Base-by-base conservation (phyloP, 2,329 filamentous ascomycete genomes). In the Monosporascus sp. region DNA sequence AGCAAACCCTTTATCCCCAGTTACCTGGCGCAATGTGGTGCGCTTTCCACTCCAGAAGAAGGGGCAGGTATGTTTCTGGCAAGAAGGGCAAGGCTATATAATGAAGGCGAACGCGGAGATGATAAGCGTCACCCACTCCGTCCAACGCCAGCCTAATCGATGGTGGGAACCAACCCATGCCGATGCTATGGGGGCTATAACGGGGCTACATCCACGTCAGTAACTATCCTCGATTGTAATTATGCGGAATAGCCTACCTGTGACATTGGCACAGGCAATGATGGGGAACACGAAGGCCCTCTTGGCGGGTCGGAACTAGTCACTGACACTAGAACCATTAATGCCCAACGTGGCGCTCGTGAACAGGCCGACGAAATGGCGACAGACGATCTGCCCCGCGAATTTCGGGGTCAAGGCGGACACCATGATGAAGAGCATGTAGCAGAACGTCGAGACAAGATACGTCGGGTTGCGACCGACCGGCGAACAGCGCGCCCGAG, bases 1-100 rank as follows among this genome's bases (percentile, higher is more conserved):
- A 35, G 70, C 67, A 60, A 76, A 82, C 2, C 77, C 70, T 1
- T 70, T 55, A 55, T 81, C 76, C 1, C 69, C 70, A 0, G 74
- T 76, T 3, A 72, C 49, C 1, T 61, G 60, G 3, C 73, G 69
- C 2, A 2, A 77, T 65, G 20, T 72, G 70, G 27, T 63, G 58
- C 2, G 73, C 74, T 60, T 75, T 76, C 73, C 73, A 77, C 27
- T 69, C 67, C 5, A 77, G 62, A 1, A 77, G 62, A n/a, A 74
- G 61, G 74, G 76, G 76, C 3, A 73, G 65, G 58, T 78, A 80
- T 0, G 77, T 80, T 63, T 81, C 78, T 2, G 76, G 78, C 6
- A 77, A 68, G 55, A 77, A 73, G 3, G 78, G 56, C 2, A 79
- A 53, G 1, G 73, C 64, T 9, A 69, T 9, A 69, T 31, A 7